Percentiles rank a stretch among this genome's conserved stretches.
These are phyloP conservation scores for Aspergillus hiratsukae DNA, from an alignment of 2,329 filamentous ascomycete species.

Conservation along the genomic window DNA sequence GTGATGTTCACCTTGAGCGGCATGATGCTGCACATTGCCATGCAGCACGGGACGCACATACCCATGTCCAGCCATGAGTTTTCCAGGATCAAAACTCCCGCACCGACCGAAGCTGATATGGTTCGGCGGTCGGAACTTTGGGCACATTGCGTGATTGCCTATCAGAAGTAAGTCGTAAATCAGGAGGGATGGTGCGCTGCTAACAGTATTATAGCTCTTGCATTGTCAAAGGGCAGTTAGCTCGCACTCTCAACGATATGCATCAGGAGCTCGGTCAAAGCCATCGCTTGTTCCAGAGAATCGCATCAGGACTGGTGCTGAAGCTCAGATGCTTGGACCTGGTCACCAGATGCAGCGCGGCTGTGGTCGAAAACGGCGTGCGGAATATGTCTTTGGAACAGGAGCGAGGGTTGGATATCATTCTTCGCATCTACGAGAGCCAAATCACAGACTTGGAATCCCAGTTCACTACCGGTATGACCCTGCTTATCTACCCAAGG, in stretches of 20 bases:
- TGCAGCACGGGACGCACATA: constrained; percentile 41
- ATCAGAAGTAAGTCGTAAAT: constrained; percentile 30
- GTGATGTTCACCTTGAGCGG: constrained; percentile 35
- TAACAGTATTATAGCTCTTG: constrained; percentile 27
- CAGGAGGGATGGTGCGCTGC: not conserved
- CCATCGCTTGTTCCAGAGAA: constrained; percentile 29
- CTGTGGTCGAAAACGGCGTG: constrained; percentile 36
- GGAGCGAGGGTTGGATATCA: constrained; percentile 34
- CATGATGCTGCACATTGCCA: constrained; percentile 38
- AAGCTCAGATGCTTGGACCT: constrained; percentile 37
- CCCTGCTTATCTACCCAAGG: not conserved
- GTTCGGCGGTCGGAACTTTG: constrained; percentile 36
- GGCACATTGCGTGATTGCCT: constrained; percentile 38
- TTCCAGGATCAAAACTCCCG: constrained; percentile 28
- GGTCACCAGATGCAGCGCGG: constrained; percentile 32
- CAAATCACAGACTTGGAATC: constrained; percentile 35
- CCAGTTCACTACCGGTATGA: constrained; percentile 28
- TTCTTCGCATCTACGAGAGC: constrained; percentile 34
- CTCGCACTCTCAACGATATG: constrained; percentile 30
- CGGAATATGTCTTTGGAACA: constrained; percentile 36
- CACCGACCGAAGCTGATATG: constrained; percentile 32
- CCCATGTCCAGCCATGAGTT: constrained; percentile 42
- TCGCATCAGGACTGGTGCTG: constrained; percentile 31
- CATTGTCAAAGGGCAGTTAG: constrained; percentile 34
- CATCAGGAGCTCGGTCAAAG: constrained; percentile 34